These are phyloP conservation scores for Fusarium brachygibbosum DNA, from an alignment of 2,329 filamentous ascomycete species.

Conservation along the genomic window DNA sequence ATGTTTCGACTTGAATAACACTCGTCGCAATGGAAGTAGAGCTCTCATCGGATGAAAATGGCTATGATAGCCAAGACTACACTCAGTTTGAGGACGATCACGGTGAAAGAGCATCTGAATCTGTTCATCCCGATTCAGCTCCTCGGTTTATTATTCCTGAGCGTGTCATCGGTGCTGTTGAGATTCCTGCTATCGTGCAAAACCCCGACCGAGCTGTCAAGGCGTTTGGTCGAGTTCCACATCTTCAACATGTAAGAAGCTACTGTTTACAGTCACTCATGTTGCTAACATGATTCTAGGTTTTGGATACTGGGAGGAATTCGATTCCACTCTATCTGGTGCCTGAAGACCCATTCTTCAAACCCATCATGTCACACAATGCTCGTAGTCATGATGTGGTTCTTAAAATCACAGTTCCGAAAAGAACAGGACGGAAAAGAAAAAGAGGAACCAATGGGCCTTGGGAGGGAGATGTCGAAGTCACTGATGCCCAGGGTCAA, in stretches of 20 bases:
- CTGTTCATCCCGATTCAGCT: constrained; percentile 44
- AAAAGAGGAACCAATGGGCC: constrained; percentile 81
- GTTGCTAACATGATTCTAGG: constrained; percentile 50
- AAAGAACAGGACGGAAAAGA: constrained; percentile 85
- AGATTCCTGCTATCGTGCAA: constrained; percentile 60
- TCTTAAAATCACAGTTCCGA: constrained; percentile 88
- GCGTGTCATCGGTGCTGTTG: constrained; percentile 57
- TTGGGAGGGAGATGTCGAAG: constrained; percentile 64
- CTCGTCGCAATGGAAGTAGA: constrained; percentile 10
- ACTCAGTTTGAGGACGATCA: constrained; percentile 23
- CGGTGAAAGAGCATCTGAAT: constrained; percentile 2
- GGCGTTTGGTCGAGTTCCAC: constrained; percentile 58
- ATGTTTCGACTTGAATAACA: not conserved
- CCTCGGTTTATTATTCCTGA: constrained; percentile 55
- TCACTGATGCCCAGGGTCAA: constrained; percentile 46
- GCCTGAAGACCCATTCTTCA: constrained; percentile 82
- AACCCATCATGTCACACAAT: constrained; percentile 82
- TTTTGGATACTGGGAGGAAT: constrained; percentile 63
- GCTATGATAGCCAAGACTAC: constrained; percentile 42
- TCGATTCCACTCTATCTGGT: constrained; percentile 80
- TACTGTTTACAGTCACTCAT: not conserved
- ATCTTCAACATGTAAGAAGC: constrained; percentile 56
- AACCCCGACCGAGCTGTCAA: constrained; percentile 59
- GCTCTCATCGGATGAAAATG: constrained; percentile 40
- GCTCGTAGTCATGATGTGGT: constrained; percentile 85